These are phyloP conservation scores for Magnusiomyces ingens DNA, from an alignment of 1,139 yeast species.

Conservation along the genomic window DNA sequence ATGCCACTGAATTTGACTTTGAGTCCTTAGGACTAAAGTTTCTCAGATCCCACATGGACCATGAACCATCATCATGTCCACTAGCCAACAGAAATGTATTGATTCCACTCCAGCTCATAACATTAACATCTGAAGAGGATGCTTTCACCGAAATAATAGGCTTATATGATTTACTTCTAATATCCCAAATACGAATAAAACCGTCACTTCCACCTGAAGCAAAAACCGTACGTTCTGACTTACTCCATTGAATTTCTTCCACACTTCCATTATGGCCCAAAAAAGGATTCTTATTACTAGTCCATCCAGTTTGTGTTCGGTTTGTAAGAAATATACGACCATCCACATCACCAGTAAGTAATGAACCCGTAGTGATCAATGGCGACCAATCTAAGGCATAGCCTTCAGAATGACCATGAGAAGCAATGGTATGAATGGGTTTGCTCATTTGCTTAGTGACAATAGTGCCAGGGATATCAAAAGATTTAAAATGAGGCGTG, in stretches of 20 bases:
- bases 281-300: constrained; percentile 79
- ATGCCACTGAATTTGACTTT: constrained; percentile 61
- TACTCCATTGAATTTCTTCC: constrained; percentile 97
- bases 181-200: constrained; percentile 90
- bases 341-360: constrained; percentile 81
- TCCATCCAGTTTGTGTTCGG: constrained; percentile 75
- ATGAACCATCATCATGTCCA: constrained; percentile 95
- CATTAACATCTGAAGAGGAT: constrained; percentile 80
- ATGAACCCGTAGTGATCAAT: constrained; percentile 65
- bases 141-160: constrained; percentile 86
- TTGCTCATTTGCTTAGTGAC: constrained; percentile 72
- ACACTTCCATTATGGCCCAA: constrained; percentile 53
- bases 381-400: constrained; percentile 98
- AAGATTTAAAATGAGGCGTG: constrained; percentile 70
- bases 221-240: constrained; percentile 84
- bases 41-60: constrained; percentile 98
- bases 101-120: constrained; percentile 90
- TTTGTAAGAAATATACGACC: constrained; percentile 77
- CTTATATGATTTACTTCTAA: constrained; percentile 83
- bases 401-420: constrained; percentile 95
- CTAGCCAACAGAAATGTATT: constrained; percentile 83
- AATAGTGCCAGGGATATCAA: constrained; percentile 79
- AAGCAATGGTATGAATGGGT: constrained; percentile 77
- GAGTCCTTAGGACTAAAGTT: constrained; percentile 47
- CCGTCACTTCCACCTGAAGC: constrained; percentile 95